Base-by-base conservation (phyloP, 2,329 filamentous ascomycete genomes). In the Fonsecaea pugnacius region DNA sequence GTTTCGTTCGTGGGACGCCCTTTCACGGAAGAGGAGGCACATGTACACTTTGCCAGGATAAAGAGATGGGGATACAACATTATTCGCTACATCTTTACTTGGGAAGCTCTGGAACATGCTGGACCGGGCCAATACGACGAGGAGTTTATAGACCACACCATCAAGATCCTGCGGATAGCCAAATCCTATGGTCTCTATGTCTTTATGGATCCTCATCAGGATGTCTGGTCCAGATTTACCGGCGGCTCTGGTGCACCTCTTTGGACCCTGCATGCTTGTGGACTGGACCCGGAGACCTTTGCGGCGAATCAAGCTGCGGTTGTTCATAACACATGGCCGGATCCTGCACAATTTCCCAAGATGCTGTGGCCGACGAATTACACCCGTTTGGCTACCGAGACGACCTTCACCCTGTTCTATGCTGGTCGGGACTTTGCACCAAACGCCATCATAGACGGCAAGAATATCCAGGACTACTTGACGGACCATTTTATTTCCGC, bases 351-450 rank as follows among this genome's bases (percentile, higher is more conserved):
- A 1, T 99, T 94, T 70, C 95, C 95, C 27, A 98, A 97, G 80
- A 99, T 99, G 96, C 94, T 98, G 63, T 99, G 95, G 95, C 92
- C 94, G 16, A 98, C 96, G 58, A 99, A 99, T 75, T 99, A 99
- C 77, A 90, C 87, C 67, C 87, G 95, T 27, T 82, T 98, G 56
- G 93, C 90, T 2, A 91, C 89, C 56, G 91, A 93, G 70, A 93
- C 92, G 52, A 92, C 98, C 70, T 98, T 97, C 75, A 96, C 94
- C 0, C 80, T 98, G 58, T 99, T 96, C 80, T 99, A 96, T 76
- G 93, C 85, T 8, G 95, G 95, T 38, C 87, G 83, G 68, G 91
- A 96, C 72, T 98, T 97, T 80, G 91, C 95, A 1, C 96, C 96
- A 3, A 97, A 96, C 73, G 96, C 94, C 70, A 90, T 97, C 70